Evolutionary conservation across 2,329 filamentous ascomycete species (phyloP), one percentile per base, ranked within the genome.

Genomic region (Zymoseptoria crescenta): DNA sequence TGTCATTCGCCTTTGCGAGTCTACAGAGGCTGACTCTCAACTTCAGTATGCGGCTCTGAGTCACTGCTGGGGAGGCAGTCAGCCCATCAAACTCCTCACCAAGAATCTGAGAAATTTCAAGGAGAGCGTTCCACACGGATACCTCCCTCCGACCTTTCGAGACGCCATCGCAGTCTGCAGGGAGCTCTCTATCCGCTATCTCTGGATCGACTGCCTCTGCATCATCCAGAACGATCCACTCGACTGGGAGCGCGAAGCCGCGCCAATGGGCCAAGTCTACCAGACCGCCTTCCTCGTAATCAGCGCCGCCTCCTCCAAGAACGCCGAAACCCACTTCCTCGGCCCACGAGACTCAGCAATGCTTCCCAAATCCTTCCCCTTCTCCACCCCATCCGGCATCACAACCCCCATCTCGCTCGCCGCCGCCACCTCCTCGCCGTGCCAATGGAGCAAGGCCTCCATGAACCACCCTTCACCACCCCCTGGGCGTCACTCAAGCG

Each of bases 171-270:
- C 41, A 29, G 52, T 55, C 30, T 51, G 50, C 5, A 45, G 55
- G 5, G 51, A 52, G 16, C 41, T 57, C 20, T 29, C 28, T 8
- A 56, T 61, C n/a, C 53, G 35, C 4, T 59, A 59, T 50, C 16
- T 61, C 28, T 62, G 57, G 57, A 60, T 56, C 8, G 57, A 59
- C 50, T 53, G 50, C 7, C 52, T 56, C 5, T 58, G 57, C 45
- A 59, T 62, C 30, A 55, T 54, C 21, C 59, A 55, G 45, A 28
- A 54, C 27, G 48, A 48, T 21, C 41, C 13, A 5, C 41, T 54
- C n/a, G 60, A 62, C 49, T 62, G 60, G 60, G 55, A 49, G 3
- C 29, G 30, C 21, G 55, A 60, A 41, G 48, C 55, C 29, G 20
- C 41, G 4, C n/a, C 24, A 13, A 60, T 60, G 59, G 51, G 19